Evolutionary conservation across 345 rosid genomes (phyloP), one percentile per base, ranked within the genome.

Genomic region (Fremontodendron californicum): DNA sequence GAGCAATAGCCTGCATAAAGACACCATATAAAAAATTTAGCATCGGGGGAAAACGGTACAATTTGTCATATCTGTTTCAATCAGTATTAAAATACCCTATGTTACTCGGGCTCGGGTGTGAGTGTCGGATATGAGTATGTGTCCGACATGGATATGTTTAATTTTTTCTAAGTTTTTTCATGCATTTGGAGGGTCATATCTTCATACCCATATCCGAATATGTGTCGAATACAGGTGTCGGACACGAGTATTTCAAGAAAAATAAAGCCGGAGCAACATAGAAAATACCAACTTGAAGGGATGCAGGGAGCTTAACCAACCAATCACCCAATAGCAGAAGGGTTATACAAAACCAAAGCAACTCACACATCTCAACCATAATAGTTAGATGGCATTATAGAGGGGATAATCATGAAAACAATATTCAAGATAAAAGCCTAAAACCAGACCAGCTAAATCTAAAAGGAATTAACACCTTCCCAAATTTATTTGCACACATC

Each of bases 1-100:
- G 99, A 77, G 98, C 99, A 72, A 96, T 85, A 7, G 96, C 99
- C 98, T 96, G 87, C 78, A 78, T 8, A 37, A 78, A 70, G 33
- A 49, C 49, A 58, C 2, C 12, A 15, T 27, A 27, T 0, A 27
- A 19, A 27, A 74, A 21, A 74, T 2, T 43, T 61, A 27, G 3
- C 18, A 31, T 2, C 1, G 23, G 35, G 13, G 29, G 10, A 21
- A 49, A 2, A 76, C 0, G 12, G 18, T 11, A n/a, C 31, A 64
- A n/a, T 63, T 45, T 46, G 48, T 35, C 40, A 75, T 9, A 60
- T 46, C 35, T 2, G 10, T 60, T 61, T n/a, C 29, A 62, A 43
- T 67, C 43, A 23, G 33, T 66, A 39, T 5, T 65, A 65, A 65
- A 37, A 39, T 39, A 10, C 29, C 48, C n/a, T n/a, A n/a, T n/a